Conservation (phyloP, 2,329 filamentous ascomycete genomes). For the Hymenoscyphus occultus region DNA sequence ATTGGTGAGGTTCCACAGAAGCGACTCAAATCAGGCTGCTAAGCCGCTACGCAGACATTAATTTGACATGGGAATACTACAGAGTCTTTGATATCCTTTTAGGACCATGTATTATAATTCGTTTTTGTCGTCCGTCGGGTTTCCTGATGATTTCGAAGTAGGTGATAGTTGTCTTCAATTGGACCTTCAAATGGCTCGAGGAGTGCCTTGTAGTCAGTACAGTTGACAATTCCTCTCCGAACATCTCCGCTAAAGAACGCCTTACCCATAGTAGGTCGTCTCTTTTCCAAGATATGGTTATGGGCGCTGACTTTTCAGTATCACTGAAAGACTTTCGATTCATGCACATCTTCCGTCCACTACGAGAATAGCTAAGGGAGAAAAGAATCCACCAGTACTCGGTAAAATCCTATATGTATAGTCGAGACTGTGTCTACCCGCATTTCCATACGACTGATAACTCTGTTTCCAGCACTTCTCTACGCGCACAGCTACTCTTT, state of each 20-base stretch:
- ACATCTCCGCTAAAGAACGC: background rate
- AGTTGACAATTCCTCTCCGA: background rate
- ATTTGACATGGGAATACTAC: no score
- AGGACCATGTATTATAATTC: no score
- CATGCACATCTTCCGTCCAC: background rate
- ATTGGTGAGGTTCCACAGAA: background rate
- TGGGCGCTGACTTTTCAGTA: background rate
- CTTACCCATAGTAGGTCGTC: background rate
- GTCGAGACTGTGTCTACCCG: background rate
- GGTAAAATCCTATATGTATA: no score
- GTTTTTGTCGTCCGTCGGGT: no score
- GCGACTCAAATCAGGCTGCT: background rate
- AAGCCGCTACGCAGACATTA: no score
- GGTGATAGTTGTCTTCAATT: no score
- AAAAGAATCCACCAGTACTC: background rate
- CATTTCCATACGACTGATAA: background rate
- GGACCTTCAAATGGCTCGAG: background rate
- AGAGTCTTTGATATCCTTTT: no score
- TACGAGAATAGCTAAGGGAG: background rate
- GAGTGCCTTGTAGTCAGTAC: background rate
- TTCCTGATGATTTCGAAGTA: no score
- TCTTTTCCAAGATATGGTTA: background rate
- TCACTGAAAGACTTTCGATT: background rate
- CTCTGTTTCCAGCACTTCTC: background rate
- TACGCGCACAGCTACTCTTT: background rate